A percentile compares a stretch with the other conserved stretches of the same genome.
phyloP scores from a whole-genome alignment of 2,329 filamentous ascomycete genomes.

The Chlorencoelia australis region DNA sequence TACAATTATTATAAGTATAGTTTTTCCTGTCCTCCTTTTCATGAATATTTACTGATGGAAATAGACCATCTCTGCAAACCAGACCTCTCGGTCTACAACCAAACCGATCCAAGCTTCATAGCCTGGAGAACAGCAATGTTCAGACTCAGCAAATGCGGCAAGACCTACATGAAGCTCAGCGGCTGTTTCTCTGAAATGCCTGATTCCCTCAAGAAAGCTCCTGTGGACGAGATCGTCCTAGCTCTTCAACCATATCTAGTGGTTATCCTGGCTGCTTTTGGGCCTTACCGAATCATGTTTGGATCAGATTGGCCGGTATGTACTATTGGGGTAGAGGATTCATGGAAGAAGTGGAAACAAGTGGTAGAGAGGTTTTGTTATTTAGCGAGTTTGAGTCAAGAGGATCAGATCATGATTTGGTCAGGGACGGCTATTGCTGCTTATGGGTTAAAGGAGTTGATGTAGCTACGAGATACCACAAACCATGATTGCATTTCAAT shows the following conservation, averaged over 20 bases:
- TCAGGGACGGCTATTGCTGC: constrained; percentile 60
- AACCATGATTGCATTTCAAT: background rate
- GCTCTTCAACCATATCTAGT: constrained; percentile 61
- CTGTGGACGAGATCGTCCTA: constrained; percentile 48
- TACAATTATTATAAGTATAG: constrained; percentile 26
- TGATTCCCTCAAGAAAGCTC: constrained; percentile 37
- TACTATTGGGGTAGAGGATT: constrained; percentile 48
- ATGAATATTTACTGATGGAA: background rate
- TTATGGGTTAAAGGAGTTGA: constrained; percentile 42
- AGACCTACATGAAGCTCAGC: constrained; percentile 85
- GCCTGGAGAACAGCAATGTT: constrained; percentile 63
- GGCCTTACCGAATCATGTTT: constrained; percentile 69
- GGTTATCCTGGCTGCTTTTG: constrained; percentile 63
- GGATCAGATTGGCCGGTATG: constrained; percentile 92
- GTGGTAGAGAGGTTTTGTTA: constrained; percentile 60
- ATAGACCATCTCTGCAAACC: constrained; percentile 87
- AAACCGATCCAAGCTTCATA: constrained; percentile 37
- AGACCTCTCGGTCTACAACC: constrained; percentile 55
- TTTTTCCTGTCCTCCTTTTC: background rate
- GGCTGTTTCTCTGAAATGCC: constrained; percentile 74
- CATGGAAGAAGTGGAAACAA: constrained; percentile 68
- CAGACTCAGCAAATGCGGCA: constrained; percentile 51
- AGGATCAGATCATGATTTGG: constrained; percentile 60
- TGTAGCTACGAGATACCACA: constrained; percentile 13
- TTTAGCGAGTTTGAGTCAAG: constrained; percentile 49